Percentiles rank a stretch among this genome's conserved stretches.
Evolutionary conservation across 768 basidiomycete species (phyloP).

Genomic region (Serendipita indica): DNA sequence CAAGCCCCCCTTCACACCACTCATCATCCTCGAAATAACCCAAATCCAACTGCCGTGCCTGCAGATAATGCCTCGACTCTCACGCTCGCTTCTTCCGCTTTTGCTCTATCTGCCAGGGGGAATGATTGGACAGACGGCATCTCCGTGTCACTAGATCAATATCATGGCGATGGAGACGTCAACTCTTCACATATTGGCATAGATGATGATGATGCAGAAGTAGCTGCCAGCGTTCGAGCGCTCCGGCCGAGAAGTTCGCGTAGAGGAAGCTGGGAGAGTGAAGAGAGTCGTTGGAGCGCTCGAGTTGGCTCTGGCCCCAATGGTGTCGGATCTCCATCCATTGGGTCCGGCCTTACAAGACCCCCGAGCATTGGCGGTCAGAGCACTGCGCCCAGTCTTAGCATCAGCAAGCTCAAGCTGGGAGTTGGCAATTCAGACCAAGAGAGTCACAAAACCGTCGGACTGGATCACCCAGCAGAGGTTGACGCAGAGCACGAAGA

Average conservation of each 20-base stretch:
- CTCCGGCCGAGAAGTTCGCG: conserved; percentile 72
- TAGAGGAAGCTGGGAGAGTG: conserved; percentile 85
- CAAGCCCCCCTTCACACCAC: conserved; percentile 81
- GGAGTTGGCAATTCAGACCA: neutral
- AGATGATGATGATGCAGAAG: conserved; percentile 36
- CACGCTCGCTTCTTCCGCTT: conserved; percentile 88
- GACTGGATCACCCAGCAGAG: neutral
- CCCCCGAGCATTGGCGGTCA: neutral
- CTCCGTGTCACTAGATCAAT: conserved; percentile 48
- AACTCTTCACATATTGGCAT: conserved; percentile 24
- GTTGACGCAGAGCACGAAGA: neutral
- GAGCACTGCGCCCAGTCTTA: neutral
- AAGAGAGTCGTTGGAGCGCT: conserved; percentile 79
- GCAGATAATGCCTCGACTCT: conserved; percentile 83
- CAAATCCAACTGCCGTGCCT: conserved; percentile 80
- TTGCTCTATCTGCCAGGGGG: conserved; percentile 44
- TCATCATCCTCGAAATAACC: conserved; percentile 94
- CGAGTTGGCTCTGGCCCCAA: conserved; percentile 27
- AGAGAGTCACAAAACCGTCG: neutral
- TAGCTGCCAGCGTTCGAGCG: conserved; percentile 81
- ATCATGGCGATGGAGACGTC: conserved; percentile 33
- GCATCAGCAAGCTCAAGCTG: neutral
- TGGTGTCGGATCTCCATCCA: neutral
- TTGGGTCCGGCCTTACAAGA: conserved; percentile 4
- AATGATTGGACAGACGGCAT: conserved; percentile 36